Percentiles rank a stretch among this genome's conserved stretches.
Conservation (phyloP, 805 yeast species). For the Candida ascalaphidarum region DNA sequence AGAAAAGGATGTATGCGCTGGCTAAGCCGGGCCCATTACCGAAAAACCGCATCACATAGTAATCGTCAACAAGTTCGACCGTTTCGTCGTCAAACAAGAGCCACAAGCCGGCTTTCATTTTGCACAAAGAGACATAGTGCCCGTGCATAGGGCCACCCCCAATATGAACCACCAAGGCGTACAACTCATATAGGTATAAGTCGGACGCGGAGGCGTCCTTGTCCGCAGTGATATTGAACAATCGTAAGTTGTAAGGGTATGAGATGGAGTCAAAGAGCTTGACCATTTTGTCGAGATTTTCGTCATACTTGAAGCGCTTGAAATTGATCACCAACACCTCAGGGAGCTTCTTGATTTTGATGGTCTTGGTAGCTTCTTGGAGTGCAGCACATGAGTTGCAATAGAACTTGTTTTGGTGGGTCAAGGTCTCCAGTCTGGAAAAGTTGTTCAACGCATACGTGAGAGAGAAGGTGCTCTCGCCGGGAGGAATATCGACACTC, state of each 20-base stretch:
- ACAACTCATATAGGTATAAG: constrained; percentile 62
- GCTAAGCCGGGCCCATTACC: constrained; percentile 87
- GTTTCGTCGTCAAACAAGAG: constrained; percentile 90
- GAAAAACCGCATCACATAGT: constrained; percentile 74
- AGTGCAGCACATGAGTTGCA: constrained; percentile 86
- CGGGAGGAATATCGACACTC: constrained; percentile 72
- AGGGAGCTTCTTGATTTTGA: constrained; percentile 72
- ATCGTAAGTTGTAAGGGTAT: constrained; percentile 66
- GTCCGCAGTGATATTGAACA: constrained; percentile 60
- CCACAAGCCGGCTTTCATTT: constrained; percentile 78
- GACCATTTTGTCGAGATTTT: constrained; percentile 68
- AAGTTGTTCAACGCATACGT: constrained; percentile 76
- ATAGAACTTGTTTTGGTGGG: constrained; percentile 83
- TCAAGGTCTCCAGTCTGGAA: constrained; percentile 76
- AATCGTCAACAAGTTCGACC: constrained; percentile 80
- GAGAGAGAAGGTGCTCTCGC: constrained; percentile 48
- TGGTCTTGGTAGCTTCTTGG: constrained; percentile 90
- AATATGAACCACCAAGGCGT: constrained; percentile 83
- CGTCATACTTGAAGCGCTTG: constrained; percentile 88
- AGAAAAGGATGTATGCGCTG: constrained; percentile 85
- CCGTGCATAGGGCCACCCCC: constrained; percentile 99
- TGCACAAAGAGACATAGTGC: constrained; percentile 83
- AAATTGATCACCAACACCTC: constrained; percentile 74
- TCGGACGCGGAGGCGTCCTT: constrained; percentile 7
- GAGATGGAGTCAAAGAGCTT: constrained; percentile 80